phyloP scores from a whole-genome alignment of 2,329 filamentous ascomycete genomes.

The Trichoderma sp. region DNA sequence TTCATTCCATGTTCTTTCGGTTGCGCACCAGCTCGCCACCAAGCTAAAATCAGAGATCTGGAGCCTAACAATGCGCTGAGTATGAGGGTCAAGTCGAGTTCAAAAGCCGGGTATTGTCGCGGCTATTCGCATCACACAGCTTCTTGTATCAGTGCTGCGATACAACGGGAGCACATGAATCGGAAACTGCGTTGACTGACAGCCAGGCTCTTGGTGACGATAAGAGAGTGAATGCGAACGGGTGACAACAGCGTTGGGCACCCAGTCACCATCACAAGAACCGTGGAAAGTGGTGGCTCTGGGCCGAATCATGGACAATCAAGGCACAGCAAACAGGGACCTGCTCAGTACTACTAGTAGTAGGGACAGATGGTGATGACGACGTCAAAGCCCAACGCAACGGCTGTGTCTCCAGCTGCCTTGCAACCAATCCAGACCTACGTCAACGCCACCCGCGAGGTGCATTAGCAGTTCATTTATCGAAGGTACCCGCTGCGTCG shows the following conservation, averaged over 20 bases:
- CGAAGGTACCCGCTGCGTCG: not conserved
- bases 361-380: not conserved
- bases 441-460: constrained; percentile 18
- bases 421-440: not conserved
- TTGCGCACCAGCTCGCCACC: not conserved
- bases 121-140: not conserved
- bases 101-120: not conserved
- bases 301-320: not conserved
- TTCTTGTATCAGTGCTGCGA: not conserved
- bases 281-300: not conserved
- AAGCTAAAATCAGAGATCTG: not conserved
- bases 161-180: not conserved
- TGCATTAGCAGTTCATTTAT: not conserved
- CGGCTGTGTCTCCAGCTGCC: not conserved
- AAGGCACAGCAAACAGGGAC: not conserved
- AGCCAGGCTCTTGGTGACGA: not conserved
- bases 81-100: not conserved
- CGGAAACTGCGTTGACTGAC: not conserved
- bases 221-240: not conserved
- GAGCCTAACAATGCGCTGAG: not conserved
- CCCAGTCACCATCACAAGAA: not conserved
- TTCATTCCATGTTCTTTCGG: not conserved
- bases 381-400: not conserved
- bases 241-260: not conserved
- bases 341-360: too few species aligned